A percentile compares a stretch with the other conserved stretches of the same genome.
phyloP scores from a whole-genome alignment of 345 rosid species.

The Boechera divaricarpa region DNA sequence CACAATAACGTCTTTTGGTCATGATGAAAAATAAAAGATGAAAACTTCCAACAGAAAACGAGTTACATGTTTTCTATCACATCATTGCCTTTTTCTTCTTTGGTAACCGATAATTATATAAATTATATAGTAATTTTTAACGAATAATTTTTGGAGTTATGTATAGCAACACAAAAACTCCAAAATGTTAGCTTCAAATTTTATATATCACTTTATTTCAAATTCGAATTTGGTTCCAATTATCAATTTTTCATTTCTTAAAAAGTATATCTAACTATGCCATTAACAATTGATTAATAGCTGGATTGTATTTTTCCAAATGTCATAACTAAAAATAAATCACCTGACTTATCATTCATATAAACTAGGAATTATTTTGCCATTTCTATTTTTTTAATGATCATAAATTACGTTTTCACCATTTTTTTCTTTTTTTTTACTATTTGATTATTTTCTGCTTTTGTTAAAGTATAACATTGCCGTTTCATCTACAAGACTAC shows the following conservation, averaged over 20 bases:
- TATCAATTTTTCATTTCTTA: neutral
- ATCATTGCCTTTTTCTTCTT: conserved; percentile 16
- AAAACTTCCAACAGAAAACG: conserved; percentile 32
- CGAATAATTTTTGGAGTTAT: neutral
- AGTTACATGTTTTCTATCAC: conserved; percentile 36
- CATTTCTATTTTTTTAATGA: no score
- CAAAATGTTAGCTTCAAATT: neutral
- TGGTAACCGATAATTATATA: conserved; percentile 6
- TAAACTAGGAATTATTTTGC: no score
- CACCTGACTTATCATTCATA: no score
- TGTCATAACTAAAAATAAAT: neutral
- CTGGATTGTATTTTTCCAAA: neutral
- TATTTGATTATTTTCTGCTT: neutral
- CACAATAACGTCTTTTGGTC: conserved; percentile 38
- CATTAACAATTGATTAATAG: conserved; percentile 5
- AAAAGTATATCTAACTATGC: neutral
- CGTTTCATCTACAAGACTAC: neutral
- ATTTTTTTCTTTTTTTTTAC: no score
- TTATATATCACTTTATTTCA: neutral
- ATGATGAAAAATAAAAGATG: conserved; percentile 11
- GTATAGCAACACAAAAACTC: neutral
- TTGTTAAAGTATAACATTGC: neutral
- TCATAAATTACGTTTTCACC: neutral
- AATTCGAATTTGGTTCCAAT: neutral
- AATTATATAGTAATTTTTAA: neutral